Percentiles rank a stretch among this genome's conserved stretches.
Evolutionary conservation across 495 filamentous ascomycete species (phyloP).

Genomic region (Aspergillus egyptiacus): DNA sequence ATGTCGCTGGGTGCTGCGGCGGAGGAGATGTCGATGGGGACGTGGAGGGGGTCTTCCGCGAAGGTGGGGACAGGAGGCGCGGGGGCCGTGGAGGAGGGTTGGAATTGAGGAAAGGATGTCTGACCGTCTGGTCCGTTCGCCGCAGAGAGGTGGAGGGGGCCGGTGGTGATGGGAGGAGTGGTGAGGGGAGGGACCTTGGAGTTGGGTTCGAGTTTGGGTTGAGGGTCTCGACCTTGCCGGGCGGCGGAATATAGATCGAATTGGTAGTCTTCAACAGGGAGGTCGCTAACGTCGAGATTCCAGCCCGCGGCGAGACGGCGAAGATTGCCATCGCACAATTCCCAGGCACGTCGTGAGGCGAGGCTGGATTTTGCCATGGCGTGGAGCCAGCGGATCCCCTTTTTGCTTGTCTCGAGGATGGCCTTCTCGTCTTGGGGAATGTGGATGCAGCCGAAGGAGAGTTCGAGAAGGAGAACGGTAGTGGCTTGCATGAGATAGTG

Average conservation of each 20-base stretch:
- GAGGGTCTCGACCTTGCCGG: background rate
- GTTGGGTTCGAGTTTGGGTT: background rate
- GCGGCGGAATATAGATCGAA: conserved; percentile 9
- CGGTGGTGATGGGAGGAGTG: background rate
- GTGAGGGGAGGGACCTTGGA: background rate
- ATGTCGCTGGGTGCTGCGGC: conserved; percentile 16
- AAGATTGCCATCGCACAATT: conserved; percentile 45
- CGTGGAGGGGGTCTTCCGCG: background rate
- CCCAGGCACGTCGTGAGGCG: conserved; percentile 52
- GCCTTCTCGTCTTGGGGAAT: conserved; percentile 45
- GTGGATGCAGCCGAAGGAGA: conserved; percentile 52
- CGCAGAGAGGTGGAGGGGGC: background rate
- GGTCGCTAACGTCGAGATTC: conserved; percentile 36
- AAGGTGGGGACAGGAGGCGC: background rate
- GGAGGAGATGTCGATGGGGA: conserved; percentile 10
- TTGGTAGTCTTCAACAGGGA: conserved; percentile 28
- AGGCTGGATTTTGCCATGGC: conserved; percentile 50
- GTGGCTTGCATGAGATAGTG: conserved; percentile 62
- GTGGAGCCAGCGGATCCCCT: conserved; percentile 49
- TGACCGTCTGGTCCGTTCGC: background rate
- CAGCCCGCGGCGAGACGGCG: conserved; percentile 39
- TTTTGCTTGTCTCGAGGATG: conserved; percentile 46
- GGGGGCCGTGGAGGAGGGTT: background rate
- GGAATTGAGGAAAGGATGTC: background rate
- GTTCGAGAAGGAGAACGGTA: conserved; percentile 56